Evolutionary conservation across 345 rosid species (phyloP).

Genomic region (Pistacia integerrima): DNA sequence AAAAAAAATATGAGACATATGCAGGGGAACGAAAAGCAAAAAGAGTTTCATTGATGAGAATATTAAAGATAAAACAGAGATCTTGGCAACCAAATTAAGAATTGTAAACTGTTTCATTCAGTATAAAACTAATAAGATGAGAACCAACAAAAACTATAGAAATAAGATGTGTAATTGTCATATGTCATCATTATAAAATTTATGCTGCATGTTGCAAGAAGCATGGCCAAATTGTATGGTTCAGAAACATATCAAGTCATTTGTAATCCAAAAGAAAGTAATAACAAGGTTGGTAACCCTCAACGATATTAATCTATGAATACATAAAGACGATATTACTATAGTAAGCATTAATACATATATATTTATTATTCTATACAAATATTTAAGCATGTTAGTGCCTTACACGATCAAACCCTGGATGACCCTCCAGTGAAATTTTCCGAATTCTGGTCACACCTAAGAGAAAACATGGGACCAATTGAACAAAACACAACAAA

Average conservation of each 20-base stretch:
- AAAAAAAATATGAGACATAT: neutral
- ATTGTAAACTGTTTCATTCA: neutral
- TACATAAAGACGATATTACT: neutral
- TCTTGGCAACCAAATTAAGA: neutral
- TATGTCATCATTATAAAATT: neutral
- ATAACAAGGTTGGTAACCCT: neutral
- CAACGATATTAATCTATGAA: neutral
- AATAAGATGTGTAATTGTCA: too few species aligned
- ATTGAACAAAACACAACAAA: constrained; percentile 19
- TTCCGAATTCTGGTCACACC: constrained; percentile 76
- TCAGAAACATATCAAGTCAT: neutral
- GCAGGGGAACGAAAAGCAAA: neutral
- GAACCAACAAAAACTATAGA: neutral
- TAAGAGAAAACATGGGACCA: constrained; percentile 79
- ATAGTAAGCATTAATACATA: neutral
- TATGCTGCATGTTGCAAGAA: neutral
- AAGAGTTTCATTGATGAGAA: neutral
- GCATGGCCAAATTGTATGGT: neutral
- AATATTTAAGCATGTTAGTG: constrained; percentile 9
- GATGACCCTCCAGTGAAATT: constrained; percentile 82
- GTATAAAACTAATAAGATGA: neutral
- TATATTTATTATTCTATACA: neutral
- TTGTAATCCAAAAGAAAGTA: neutral
- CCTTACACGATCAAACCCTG: constrained; percentile 85
- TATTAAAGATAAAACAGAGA: neutral